Conservation (phyloP, 2,329 filamentous ascomycete genomes). For the Stagonosporopsis cucurbitacearum region DNA sequence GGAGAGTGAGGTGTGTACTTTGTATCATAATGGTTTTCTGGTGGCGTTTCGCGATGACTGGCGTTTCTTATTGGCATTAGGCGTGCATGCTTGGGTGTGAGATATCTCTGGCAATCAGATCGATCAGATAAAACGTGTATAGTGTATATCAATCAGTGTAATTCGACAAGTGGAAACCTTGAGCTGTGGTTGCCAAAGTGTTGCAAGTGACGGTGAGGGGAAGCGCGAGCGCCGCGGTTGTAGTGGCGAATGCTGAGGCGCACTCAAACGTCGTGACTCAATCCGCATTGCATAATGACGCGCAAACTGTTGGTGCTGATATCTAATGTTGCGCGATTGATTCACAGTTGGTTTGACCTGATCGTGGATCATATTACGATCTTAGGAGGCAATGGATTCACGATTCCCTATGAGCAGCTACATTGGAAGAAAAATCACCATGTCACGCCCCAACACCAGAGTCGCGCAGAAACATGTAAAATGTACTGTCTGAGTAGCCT, state of each 20-base stretch:
- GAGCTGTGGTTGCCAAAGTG: not conserved
- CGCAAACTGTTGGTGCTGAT: too few species aligned
- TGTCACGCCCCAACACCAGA: not conserved
- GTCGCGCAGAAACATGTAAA: not conserved
- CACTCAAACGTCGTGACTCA: not conserved
- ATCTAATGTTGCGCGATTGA: too few species aligned
- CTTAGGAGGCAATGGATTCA: too few species aligned
- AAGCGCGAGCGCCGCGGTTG: too few species aligned
- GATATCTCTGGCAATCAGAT: not conserved
- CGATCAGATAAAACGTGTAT: slow-evolving; percentile 25
- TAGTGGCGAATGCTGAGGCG: too few species aligned
- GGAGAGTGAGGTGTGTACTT: slow-evolving; percentile 1
- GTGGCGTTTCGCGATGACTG: slow-evolving; percentile 16
- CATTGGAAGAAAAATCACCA: too few species aligned
- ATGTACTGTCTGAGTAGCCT: not conserved
- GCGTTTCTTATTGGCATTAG: slow-evolving; percentile 19
- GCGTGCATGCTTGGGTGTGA: slow-evolving; percentile 10
- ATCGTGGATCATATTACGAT: too few species aligned
- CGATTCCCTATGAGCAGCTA: too few species aligned
- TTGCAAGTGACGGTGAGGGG: too few species aligned
- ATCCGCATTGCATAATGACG: too few species aligned
- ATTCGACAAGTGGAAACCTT: not conserved
- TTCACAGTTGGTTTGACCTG: too few species aligned
- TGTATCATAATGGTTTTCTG: not conserved
- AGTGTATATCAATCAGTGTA: slow-evolving; percentile 30